Evolutionary conservation across 2,329 filamentous ascomycete species (phyloP).

Genomic region (Colletotrichum tofieldiae): DNA sequence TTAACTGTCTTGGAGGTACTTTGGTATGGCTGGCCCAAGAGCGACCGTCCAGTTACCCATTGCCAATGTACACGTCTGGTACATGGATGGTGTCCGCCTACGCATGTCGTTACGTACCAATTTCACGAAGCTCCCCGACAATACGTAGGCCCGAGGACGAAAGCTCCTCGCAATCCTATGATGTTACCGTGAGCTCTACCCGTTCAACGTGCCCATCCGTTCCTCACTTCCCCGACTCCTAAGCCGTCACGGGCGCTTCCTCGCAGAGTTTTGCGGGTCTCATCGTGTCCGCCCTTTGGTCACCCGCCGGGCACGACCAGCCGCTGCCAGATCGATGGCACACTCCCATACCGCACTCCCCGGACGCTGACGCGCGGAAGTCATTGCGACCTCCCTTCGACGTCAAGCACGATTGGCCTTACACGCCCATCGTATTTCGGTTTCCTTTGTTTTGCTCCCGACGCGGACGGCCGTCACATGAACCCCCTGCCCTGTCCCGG

Average conservation of each 20-base stretch:
- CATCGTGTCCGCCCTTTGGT: not conserved
- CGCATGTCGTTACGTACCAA: slow-evolving; percentile 36
- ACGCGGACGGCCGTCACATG: slow-evolving; percentile 21
- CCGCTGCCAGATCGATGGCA: slow-evolving; percentile 10
- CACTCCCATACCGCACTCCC: not conserved
- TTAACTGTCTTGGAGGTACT: not conserved
- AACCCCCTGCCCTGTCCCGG: slow-evolving; percentile 13
- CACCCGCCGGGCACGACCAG: not conserved
- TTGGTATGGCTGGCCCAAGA: not conserved
- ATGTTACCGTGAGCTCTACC: slow-evolving; percentile 6
- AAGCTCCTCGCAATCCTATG: slow-evolving; percentile 20
- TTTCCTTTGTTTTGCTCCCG: not conserved
- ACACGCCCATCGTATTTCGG: slow-evolving; percentile 39
- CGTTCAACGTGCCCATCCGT: slow-evolving; percentile 1
- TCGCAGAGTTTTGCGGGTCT: not conserved
- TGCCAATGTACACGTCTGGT: slow-evolving; percentile 6
- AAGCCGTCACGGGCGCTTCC: slow-evolving; percentile 2
- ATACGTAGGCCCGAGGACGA: slow-evolving; percentile 19
- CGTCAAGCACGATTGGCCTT: not conserved
- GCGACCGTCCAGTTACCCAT: not conserved
- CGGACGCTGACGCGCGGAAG: slow-evolving; percentile 15
- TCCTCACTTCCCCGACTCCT: not conserved
- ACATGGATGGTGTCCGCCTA: slow-evolving; percentile 1
- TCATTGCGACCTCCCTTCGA: not conserved
- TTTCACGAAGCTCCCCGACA: slow-evolving; percentile 12